Percentiles rank a stretch among this genome's conserved stretches.
Evolutionary conservation across 2,329 filamentous ascomycete species (phyloP).

Genomic region (Pseudocercospora macadamiae): DNA sequence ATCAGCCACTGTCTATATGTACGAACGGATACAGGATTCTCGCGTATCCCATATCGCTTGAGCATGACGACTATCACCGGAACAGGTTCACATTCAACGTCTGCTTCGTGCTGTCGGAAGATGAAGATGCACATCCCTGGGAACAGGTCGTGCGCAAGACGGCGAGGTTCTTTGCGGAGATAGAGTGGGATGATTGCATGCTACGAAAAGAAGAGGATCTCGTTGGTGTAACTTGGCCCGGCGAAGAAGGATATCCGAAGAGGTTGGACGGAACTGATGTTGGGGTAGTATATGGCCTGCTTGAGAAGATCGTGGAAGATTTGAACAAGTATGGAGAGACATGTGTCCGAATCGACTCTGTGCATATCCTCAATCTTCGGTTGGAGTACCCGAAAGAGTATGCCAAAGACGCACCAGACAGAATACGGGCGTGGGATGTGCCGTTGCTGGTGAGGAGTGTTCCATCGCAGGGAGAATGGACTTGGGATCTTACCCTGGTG

Average conservation of each 20-base stretch:
- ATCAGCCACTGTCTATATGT: conserved; percentile 79
- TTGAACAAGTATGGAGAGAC: conserved; percentile 97
- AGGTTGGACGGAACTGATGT: not conserved
- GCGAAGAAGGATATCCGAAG: conserved; percentile 34
- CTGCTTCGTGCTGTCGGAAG: conserved; percentile 75
- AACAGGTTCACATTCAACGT: conserved; percentile 98
- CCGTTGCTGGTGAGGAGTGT: conserved; percentile 68
- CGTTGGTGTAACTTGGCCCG: conserved; percentile 30
- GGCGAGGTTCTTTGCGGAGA: conserved; percentile 79
- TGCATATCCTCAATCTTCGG: conserved; percentile 36
- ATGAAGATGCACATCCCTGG: conserved; percentile 64
- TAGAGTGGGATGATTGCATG: conserved; percentile 90
- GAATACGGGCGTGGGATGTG: conserved; percentile 86
- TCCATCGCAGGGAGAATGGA: conserved; percentile 60
- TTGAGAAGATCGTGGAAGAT: conserved; percentile 88
- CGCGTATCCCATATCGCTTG: conserved; percentile 86
- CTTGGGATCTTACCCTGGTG: conserved; percentile 75
- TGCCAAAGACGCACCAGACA: conserved; percentile 73
- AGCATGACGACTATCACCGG: conserved; percentile 74
- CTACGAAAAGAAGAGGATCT: conserved; percentile 64
- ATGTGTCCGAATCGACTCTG: conserved; percentile 37
- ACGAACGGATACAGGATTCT: conserved; percentile 79
- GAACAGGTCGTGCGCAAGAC: conserved; percentile 78
- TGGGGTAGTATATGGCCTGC: conserved; percentile 65
- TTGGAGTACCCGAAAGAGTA: conserved; percentile 63